These are phyloP conservation scores for Flueggea neowawraea DNA, from an alignment of 441 rosid genomes.

Conservation along the genomic window DNA sequence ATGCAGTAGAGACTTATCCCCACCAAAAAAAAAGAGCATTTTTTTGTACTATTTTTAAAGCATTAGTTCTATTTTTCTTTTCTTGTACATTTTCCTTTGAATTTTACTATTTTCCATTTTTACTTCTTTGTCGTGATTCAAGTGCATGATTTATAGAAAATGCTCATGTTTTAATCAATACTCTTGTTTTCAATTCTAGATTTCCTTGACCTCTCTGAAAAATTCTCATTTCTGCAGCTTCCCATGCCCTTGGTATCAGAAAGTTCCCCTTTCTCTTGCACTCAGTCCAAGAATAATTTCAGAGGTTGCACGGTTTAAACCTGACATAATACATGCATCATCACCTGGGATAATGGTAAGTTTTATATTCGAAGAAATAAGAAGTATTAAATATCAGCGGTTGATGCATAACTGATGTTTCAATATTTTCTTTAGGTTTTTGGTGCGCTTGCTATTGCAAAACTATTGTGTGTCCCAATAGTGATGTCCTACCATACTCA, in stretches of 20 bases:
- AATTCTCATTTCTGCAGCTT: conserved; percentile 48
- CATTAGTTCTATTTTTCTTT: background rate
- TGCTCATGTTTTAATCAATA: background rate
- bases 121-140: conserved; percentile 1
- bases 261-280: conserved; percentile 95
- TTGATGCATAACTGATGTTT: conserved; percentile 17
- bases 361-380: background rate
- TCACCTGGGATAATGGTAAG: conserved; percentile 97
- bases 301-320: conserved; percentile 95
- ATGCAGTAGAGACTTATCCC: too few relatives aligned
- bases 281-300: conserved; percentile 98
- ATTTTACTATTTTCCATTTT: background rate
- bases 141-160: background rate
- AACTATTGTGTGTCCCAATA: conserved; percentile 79
- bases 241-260: conserved; percentile 93
- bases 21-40: too few relatives aligned
- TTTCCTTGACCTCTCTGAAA: conserved; percentile 6
- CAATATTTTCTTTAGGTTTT: conserved; percentile 55
- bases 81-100: background rate
- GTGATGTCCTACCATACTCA: conserved; percentile 99
- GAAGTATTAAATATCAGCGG: background rate
- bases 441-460: conserved; percentile 90
- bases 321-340: conserved; percentile 96
- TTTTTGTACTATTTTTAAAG: too few relatives aligned
- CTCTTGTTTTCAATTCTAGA: background rate